Conservation (phyloP, 768 basidiomycete species). For the Collybia sordida region DNA sequence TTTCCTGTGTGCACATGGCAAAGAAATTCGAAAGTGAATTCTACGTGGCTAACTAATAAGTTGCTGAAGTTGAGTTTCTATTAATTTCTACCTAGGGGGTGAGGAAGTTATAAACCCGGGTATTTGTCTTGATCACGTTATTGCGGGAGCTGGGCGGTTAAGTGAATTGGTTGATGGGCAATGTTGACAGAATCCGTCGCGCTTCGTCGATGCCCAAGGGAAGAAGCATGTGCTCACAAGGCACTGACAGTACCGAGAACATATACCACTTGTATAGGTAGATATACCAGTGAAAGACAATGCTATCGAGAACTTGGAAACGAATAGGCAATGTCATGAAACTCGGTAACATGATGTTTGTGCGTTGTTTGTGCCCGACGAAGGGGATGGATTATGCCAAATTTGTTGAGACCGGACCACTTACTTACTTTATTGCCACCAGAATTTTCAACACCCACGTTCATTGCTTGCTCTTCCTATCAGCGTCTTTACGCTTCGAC, state of each 20-base stretch:
- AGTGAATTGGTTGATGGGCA: neutral
- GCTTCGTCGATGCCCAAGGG: neutral
- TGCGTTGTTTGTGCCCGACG: neutral
- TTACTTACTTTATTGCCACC: neutral
- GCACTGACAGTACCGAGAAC: too few species aligned
- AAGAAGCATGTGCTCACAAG: too few species aligned
- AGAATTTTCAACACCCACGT: constrained; percentile 6
- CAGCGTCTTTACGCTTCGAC: neutral
- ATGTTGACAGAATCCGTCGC: constrained; percentile 1
- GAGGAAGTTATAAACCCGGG: too few species aligned
- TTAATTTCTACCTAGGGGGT: too few species aligned
- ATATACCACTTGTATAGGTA: too few species aligned
- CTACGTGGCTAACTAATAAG: too few species aligned
- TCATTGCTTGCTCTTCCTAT: constrained; percentile 5
- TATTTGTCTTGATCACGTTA: neutral
- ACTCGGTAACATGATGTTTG: neutral
- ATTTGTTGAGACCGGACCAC: neutral
- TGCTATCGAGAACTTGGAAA: too few species aligned
- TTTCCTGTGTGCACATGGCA: too few species aligned
- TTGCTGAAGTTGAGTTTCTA: too few species aligned
- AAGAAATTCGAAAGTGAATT: too few species aligned
- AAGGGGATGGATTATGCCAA: neutral
- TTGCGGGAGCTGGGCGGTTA: neutral
- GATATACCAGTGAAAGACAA: too few species aligned
- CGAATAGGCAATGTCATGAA: too few species aligned